Conservation (phyloP, 129 eudicot genomes). For the Glebionis coronaria region DNA sequence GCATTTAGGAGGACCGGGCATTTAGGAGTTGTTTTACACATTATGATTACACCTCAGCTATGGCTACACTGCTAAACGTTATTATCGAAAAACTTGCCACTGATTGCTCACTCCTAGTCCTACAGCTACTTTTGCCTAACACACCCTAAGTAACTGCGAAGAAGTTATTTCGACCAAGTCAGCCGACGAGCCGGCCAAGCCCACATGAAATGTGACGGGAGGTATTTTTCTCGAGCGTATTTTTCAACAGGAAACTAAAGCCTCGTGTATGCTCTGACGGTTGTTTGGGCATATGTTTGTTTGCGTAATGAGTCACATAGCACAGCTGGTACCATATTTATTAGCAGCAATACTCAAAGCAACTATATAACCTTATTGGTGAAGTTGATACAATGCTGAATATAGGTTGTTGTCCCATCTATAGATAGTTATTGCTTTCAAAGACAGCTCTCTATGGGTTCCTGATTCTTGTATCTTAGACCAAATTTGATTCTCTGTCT, state of each 20-base stretch:
- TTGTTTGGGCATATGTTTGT: neutral
- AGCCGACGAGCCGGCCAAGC: neutral
- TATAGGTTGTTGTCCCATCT: constrained; percentile 27
- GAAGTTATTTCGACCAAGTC: neutral
- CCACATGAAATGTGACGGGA: too few relatives aligned
- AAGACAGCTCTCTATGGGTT: constrained; percentile 34
- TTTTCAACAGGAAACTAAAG: neutral
- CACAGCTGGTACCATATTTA: neutral
- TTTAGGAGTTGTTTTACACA: too few relatives aligned
- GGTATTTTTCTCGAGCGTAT: neutral
- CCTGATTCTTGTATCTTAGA: constrained; percentile 36
- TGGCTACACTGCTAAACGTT: too few relatives aligned
- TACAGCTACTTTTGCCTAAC: too few relatives aligned
- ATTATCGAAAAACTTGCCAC: too few relatives aligned
- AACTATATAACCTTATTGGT: constrained; percentile 4
- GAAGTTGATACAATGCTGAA: neutral
- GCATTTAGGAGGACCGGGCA: too few relatives aligned
- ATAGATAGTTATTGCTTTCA: constrained; percentile 15
- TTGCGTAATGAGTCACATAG: constrained; percentile 8
- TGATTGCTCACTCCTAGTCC: too few relatives aligned
- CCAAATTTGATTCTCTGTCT: constrained; percentile 37
- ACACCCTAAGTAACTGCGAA: neutral
- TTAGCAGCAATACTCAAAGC: constrained; percentile 3
- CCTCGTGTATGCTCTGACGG: neutral
- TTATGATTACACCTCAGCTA: too few relatives aligned